phyloP scores from a whole-genome alignment of 345 rosid species.

The Erucastrum elatum region DNA sequence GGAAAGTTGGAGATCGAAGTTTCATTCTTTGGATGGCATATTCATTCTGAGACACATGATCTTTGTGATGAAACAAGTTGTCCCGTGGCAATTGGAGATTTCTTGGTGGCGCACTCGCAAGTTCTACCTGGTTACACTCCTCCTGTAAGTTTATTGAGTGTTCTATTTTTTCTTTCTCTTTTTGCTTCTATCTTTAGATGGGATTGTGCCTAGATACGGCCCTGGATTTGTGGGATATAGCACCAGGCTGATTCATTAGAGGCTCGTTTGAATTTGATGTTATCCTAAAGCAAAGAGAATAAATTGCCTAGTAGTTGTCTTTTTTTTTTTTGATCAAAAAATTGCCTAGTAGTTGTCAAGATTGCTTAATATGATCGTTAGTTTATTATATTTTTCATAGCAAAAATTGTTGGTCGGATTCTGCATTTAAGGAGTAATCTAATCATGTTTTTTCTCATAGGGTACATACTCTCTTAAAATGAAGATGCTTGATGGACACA shows the following conservation, averaged over 20 bases:
- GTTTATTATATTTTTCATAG: background rate
- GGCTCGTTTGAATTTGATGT: background rate
- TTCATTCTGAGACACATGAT: conserved; percentile 78
- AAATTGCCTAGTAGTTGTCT: background rate
- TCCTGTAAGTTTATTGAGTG: conserved; percentile 59
- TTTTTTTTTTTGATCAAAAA: no score
- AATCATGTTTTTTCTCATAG: conserved; percentile 42
- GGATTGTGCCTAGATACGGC: background rate
- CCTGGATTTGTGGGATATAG: background rate
- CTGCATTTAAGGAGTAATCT: background rate
- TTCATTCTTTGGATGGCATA: conserved; percentile 80
- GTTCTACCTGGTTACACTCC: conserved; percentile 84
- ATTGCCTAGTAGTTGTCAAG: background rate
- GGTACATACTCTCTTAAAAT: conserved; percentile 83
- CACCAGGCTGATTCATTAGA: background rate
- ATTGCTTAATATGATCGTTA: conserved; percentile 2
- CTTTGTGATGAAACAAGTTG: conserved; percentile 81
- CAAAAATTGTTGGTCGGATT: background rate
- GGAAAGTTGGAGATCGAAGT: conserved; percentile 85
- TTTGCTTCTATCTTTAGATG: background rate
- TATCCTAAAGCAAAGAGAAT: background rate
- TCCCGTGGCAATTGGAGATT: conserved; percentile 79
- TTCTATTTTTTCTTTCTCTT: background rate
- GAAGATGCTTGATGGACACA: conserved; percentile 68
- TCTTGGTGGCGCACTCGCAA: conserved; percentile 79